phyloP scores from a whole-genome alignment of 2,329 filamentous ascomycete genomes.

The Neopestalotiopsis rosae region DNA sequence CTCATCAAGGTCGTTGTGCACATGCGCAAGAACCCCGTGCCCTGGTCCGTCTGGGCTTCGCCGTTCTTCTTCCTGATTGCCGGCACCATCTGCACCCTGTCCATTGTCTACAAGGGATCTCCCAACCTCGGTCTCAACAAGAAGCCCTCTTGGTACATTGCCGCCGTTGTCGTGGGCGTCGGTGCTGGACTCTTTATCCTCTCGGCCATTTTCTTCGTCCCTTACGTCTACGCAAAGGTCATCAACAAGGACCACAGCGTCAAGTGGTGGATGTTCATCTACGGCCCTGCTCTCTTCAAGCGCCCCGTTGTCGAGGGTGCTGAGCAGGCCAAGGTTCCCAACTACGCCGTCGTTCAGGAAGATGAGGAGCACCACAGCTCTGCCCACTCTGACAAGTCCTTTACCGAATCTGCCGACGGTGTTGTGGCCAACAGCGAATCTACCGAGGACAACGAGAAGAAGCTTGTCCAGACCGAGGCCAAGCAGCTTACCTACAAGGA shows the following conservation, averaged over 20 bases:
- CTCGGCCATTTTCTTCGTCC: constrained; percentile 74
- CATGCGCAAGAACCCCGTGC: constrained; percentile 72
- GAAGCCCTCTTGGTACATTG: constrained; percentile 72
- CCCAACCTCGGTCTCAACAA: constrained; percentile 69
- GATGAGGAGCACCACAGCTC: constrained; percentile 50
- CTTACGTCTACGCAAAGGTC: constrained; percentile 69
- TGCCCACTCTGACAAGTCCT: constrained; percentile 33
- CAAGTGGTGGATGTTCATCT: constrained; percentile 66
- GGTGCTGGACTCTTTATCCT: constrained; percentile 65
- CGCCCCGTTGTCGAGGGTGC: constrained; percentile 60
- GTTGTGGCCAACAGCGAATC: not conserved
- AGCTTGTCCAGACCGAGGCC: constrained; percentile 51
- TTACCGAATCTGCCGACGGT: constrained; percentile 25
- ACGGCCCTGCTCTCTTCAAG: constrained; percentile 68
- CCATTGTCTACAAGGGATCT: constrained; percentile 82
- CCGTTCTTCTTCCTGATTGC: constrained; percentile 82
- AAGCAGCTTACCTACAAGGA: constrained; percentile 65
- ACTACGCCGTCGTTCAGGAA: constrained; percentile 80
- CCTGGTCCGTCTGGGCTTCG: constrained; percentile 74
- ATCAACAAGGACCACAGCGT: constrained; percentile 72
- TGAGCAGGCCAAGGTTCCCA: constrained; percentile 65
- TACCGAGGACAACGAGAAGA: constrained; percentile 46
- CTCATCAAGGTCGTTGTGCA: constrained; percentile 76
- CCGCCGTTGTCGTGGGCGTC: constrained; percentile 67
- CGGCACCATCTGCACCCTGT: constrained; percentile 75